These are phyloP conservation scores for Rosa lucieae DNA, from an alignment of 306 rosid species.

Conservation along the genomic window DNA sequence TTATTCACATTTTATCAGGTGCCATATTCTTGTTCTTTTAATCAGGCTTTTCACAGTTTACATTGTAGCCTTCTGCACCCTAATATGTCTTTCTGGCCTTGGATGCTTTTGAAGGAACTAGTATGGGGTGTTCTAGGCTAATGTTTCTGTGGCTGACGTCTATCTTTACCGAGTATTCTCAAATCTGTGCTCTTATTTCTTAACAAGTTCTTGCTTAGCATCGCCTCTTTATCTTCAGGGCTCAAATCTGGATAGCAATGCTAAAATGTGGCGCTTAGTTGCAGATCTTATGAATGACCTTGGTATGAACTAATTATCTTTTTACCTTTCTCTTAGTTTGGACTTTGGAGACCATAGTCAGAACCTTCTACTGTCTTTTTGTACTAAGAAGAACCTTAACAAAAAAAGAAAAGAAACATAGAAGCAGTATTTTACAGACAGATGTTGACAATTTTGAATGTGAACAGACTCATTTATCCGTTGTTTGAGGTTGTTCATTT, in stretches of 20 bases:
- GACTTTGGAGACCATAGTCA: neutral
- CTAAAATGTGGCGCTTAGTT: slow-evolving; percentile 96
- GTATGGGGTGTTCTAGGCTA: neutral
- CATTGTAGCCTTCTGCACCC: neutral
- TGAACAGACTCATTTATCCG: neutral
- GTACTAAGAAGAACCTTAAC: neutral
- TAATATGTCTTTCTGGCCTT: neutral
- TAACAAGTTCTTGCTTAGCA: slow-evolving; percentile 7
- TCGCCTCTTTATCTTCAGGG: slow-evolving; percentile 58
- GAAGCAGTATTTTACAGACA: neutral
- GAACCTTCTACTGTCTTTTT: neutral
- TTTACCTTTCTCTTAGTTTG: neutral
- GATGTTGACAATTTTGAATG: neutral
- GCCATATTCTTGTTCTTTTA: neutral
- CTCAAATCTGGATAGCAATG: slow-evolving; percentile 93
- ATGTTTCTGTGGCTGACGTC: neutral
- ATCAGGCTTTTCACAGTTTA: neutral
- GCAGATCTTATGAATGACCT: slow-evolving; percentile 98
- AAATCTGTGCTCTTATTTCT: slow-evolving; percentile 11
- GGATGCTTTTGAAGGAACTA: slow-evolving; percentile 6
- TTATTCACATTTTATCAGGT: slow-evolving; percentile 98
- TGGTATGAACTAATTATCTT: slow-evolving; percentile 42
- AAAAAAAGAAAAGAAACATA: neutral
- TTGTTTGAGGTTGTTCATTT: slow-evolving; percentile 1
- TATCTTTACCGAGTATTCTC: slow-evolving; percentile 14